Evolutionary conservation across 495 filamentous ascomycete species (phyloP), one percentile per base, ranked within the genome.

Genomic region (Articulospora tetracladia): DNA sequence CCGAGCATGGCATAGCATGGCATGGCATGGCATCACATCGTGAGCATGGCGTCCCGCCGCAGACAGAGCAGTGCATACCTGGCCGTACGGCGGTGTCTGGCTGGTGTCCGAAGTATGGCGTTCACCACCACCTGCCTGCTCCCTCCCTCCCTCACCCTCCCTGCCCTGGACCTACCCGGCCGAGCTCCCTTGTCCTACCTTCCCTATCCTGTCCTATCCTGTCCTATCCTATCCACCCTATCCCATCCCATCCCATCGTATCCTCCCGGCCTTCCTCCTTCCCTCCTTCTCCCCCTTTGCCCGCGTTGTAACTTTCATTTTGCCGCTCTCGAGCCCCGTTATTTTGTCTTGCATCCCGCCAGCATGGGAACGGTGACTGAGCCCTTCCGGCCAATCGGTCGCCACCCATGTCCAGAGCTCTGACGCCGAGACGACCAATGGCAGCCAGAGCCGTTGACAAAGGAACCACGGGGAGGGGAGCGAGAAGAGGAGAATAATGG

Each of bases 291-390:
- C 46, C 24, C 23, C 10, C 24, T 7, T 47, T 47, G 7, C 26
- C 24, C 51, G 12, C n/a, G 30, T 54, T 32, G 15, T 10, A 54
- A 32, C 19, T 17, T 26, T 34, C 24, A 20, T 53, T n/a, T 15
- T 19, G 8, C 7, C 7, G 53, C 30, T 55, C 30, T 44, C 30
- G 53, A 32, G 10, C 53, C 53, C 30, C 53, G 30, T 55, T 32
- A 55, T 55, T 55, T 28, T 44, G 30, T 55, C 53, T 44, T 55
- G n/a, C 13, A 55, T 41, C 53, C 53, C 53, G 30, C 53, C 32
- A 20, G 13, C 20, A 55, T 25, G 23, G 20, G n/a, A 39, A 39
- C 10, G 28, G 13, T 4, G 12, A 32, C n/a, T n/a, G 51, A 30
- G 15, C n/a, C 30, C 30, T 28, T 10, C 51, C 51, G 24, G 4